These are phyloP conservation scores for Vicia faba DNA, from an alignment of 306 rosid genomes.

Conservation along the genomic window DNA sequence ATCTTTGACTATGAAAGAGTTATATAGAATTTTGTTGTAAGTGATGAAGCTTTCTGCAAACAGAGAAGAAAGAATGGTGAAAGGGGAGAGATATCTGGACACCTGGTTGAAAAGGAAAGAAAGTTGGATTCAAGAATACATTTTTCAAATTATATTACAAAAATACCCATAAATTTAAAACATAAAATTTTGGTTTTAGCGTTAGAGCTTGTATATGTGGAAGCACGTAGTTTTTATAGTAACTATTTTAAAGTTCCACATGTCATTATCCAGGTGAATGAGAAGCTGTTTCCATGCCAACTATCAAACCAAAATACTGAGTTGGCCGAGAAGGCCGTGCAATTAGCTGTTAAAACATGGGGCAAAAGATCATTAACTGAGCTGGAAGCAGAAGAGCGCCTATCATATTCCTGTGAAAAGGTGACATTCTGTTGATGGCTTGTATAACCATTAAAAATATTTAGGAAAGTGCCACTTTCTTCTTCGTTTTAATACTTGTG, in stretches of 20 bases:
- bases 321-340: constrained; percentile 75
- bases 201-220: not conserved
- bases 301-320: constrained; percentile 64
- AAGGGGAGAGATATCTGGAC: not conserved
- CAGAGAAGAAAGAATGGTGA: not conserved
- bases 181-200: not conserved
- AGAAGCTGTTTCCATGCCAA: constrained; percentile 83
- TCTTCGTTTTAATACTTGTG: constrained; percentile 23
- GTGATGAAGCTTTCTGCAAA: constrained; percentile 20
- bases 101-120: not conserved
- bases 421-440: constrained; percentile 43
- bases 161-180: not conserved
- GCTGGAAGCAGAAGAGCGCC: constrained; percentile 97
- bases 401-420: constrained; percentile 93
- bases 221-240: not conserved
- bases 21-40: constrained; percentile 13
- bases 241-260: constrained; percentile 34
- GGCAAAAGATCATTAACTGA: constrained; percentile 85
- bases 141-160: constrained; percentile 4
- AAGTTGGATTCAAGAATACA: not conserved
- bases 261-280: constrained; percentile 66
- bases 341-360: constrained; percentile 85
- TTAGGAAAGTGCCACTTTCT: constrained; percentile 13
- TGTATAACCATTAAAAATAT: not conserved
- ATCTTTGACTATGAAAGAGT: not conserved